phyloP scores from a whole-genome alignment of 306 rosid species.

The Pachyrhizus erosus region DNA sequence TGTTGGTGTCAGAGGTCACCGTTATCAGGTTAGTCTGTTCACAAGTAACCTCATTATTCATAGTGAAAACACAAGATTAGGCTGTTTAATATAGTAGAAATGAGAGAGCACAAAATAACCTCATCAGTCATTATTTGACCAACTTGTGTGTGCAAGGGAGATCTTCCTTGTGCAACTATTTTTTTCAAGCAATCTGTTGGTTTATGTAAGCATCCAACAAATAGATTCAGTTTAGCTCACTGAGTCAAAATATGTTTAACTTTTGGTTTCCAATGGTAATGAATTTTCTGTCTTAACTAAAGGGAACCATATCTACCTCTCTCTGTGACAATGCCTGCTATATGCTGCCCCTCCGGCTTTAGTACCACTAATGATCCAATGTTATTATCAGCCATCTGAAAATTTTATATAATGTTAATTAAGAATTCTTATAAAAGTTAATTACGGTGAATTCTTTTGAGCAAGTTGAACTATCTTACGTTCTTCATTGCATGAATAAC shows the following conservation, averaged over 20 bases:
- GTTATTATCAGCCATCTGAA: constrained; percentile 86
- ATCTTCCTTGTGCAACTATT: constrained; percentile 81
- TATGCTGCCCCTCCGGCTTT: constrained; percentile 66
- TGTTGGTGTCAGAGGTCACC: constrained; percentile 77
- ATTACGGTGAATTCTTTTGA: background rate
- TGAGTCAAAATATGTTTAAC: background rate
- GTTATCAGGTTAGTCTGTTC: constrained; percentile 72
- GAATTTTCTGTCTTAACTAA: background rate
- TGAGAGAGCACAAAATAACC: constrained; percentile 53
- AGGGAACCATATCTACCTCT: constrained; percentile 59
- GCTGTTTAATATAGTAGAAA: constrained; percentile 1
- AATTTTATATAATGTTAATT: background rate
- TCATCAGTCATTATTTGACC: constrained; percentile 86
- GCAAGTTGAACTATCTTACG: constrained; percentile 47
- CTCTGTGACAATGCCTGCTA: constrained; percentile 93
- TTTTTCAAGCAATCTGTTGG: constrained; percentile 70
- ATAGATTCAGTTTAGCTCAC: background rate
- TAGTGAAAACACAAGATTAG: background rate
- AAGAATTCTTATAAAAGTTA: background rate
- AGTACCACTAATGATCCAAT: constrained; percentile 79
- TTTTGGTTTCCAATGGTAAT: background rate
- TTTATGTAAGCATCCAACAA: constrained; percentile 39
- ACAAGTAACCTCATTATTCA: constrained; percentile 1
- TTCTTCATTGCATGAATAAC: constrained; percentile 71
- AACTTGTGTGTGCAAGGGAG: constrained; percentile 68